Evolutionary conservation across 495 filamentous ascomycete species (phyloP), one percentile per base, ranked within the genome.

Genomic region (Annulohypoxylon moriforme): DNA sequence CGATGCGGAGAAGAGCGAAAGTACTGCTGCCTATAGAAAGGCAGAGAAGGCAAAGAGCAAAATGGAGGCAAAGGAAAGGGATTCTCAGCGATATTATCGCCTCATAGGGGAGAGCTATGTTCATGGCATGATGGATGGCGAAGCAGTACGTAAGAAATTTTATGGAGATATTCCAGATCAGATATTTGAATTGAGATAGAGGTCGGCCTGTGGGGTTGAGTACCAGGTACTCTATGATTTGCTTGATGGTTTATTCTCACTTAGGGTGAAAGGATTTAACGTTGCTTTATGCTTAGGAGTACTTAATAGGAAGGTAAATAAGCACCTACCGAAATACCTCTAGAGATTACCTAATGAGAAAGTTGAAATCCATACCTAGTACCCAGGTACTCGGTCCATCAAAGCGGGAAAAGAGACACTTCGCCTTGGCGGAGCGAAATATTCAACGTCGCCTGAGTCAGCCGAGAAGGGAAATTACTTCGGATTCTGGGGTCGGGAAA

Each of bases 81-180:
- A 64, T 18, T 9, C 61, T 7, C 0, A 1, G 9, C 5, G n/a
- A 2, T 74, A 60, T 40, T 70, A 74, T 50, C 13, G 16, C n/a
- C 71, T 81, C 38, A 47, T 77, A 13, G 79, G 80, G 0, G 79
- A 80, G 42, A 68, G 69, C 34, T 81, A 81, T 64, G 38, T 82
- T 2, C 79, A 80, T 53, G 80, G 80, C 1, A 72, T 78, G 58
- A 82, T 81, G 79, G 78, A 81, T 34, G 77, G 79, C 3, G 77
- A 82, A 47, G 77, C 79, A 10, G 16, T 80, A 36, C 33, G 69
- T 18, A 42, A 47, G 16, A 68, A 38, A 16, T 72, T 72, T 42
- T 70, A 72, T 46, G 53, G 58, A 3, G 46, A 53, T 10, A 22
- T 58, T 25, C 6, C 55, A 3, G 55, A 58, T 24, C 55, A 42